Conservation (phyloP, 2,329 filamentous ascomycete genomes). For the Cordyceps tenuipes region DNA sequence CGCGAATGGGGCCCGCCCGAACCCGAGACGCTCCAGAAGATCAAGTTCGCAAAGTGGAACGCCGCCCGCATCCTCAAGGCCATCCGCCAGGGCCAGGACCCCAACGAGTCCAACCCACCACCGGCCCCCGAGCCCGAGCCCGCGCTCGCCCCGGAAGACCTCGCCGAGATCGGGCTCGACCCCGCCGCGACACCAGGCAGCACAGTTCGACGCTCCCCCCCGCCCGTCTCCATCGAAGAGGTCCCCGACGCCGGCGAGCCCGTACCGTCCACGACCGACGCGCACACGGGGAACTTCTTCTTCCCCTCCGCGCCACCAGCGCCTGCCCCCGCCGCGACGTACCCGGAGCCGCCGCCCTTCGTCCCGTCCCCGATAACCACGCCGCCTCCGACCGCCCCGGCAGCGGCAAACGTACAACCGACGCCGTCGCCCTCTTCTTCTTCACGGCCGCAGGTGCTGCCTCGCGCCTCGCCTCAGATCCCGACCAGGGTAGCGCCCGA, state of each 20-base stretch:
- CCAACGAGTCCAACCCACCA: slow-evolving; percentile 86
- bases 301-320: slow-evolving; percentile 21
- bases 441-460: slow-evolving; percentile 19
- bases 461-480: slow-evolving; percentile 22
- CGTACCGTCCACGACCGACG: slow-evolving; percentile 11
- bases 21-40: slow-evolving; percentile 70
- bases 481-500: slow-evolving; percentile 19
- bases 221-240: slow-evolving; percentile 44
- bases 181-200: slow-evolving; percentile 47
- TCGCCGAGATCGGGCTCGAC: slow-evolving; percentile 38
- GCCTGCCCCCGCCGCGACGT: slow-evolving; percentile 17
- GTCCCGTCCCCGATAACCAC: slow-evolving; percentile 10
- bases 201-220: slow-evolving; percentile 19
- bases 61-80: slow-evolving; percentile 85
- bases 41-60: slow-evolving; percentile 96
- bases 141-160: slow-evolving; percentile 23
- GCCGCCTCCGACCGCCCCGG: not conserved
- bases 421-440: slow-evolving; percentile 2
- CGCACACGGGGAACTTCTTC: slow-evolving; percentile 19
- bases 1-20: slow-evolving; percentile 76
- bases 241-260: slow-evolving; percentile 36
- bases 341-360: slow-evolving; percentile 12
- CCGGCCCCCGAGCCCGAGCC: slow-evolving; percentile 43
- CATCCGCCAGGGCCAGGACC: slow-evolving; percentile 82
- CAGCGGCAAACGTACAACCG: not conserved